Evolutionary conservation across 139 green algal genomes (phyloP).

Genomic region (Closterium sp.): DNA sequence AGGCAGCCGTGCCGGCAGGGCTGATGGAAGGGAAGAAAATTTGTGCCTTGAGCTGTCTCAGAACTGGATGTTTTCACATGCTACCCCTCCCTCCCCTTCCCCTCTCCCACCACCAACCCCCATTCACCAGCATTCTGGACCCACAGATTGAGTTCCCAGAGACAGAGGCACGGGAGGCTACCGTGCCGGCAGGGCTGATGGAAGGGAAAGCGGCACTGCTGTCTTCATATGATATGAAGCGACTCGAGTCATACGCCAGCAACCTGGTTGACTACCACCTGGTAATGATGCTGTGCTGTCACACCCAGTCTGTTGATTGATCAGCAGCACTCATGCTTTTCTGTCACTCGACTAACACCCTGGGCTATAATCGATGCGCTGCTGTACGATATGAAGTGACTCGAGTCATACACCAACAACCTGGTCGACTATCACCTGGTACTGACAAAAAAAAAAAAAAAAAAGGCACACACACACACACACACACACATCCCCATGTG

Average conservation of each 20-base stretch:
- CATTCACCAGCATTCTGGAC: no score
- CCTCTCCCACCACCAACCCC: slow-evolving; percentile 68
- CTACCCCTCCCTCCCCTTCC: slow-evolving; percentile 86
- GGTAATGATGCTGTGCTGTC: no score
- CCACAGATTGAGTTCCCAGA: no score
- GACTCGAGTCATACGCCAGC: slow-evolving; percentile 87
- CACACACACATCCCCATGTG: no score
- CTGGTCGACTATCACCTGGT: slow-evolving; percentile 93
- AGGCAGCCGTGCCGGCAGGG: background rate
- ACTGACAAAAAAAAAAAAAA: no score
- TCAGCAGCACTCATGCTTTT: no score
- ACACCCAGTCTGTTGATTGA: no score
- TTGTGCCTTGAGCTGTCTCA: slow-evolving; percentile 64
- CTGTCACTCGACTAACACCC: no score
- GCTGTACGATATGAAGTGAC: slow-evolving; percentile 88
- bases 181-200: background rate
- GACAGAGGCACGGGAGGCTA: background rate
- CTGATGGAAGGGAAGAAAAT: background rate
- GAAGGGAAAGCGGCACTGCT: background rate
- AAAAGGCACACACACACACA: no score
- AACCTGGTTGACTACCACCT: slow-evolving; percentile 96
- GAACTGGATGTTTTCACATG: slow-evolving; percentile 88
- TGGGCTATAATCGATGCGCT: no score
- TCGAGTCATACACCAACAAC: slow-evolving; percentile 87
- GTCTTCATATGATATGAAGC: slow-evolving; percentile 79